Base-by-base conservation (phyloP, 1,284 basidiomycete species). In the Thecaphora thlaspeos region DNA sequence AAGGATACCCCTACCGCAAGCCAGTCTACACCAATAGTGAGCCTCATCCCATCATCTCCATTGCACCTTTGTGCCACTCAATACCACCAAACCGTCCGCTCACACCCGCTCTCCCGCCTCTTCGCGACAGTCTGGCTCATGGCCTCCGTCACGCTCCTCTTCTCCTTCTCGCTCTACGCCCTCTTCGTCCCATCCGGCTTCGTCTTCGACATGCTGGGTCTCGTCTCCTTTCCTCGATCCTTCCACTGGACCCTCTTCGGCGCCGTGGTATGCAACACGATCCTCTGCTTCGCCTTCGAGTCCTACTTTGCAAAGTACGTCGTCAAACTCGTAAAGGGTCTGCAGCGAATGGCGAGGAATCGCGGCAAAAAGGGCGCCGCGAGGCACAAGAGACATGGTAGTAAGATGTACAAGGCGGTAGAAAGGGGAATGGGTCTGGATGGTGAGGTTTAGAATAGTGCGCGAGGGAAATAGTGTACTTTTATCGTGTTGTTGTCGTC, bases 1-100 rank as follows among this genome's bases (percentile, higher is more conserved):
- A 97, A 64, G 95, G 95, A 0, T 92, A 93, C 12, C 95, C 95
- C 2, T 98, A 94, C 79, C 86, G 95, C 48, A 88, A 89, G 79
- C 85, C 91, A 15, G 90, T 98, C 82, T 94, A 88, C 84, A 91
- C 92, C 9, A 99, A 99, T 76, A 28, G 26, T 28, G 11, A 11
- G 26, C 11, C 26, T n/a, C n/a, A n/a, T n/a, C n/a, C n/a, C n/a
- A n/a, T n/a, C n/a, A n/a, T n/a, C n/a, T n/a, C n/a, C n/a, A n/a
- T n/a, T n/a, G n/a, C n/a, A n/a, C n/a, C n/a, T n/a, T n/a, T n/a
- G n/a, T n/a, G n/a, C n/a, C n/a, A n/a, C n/a, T n/a, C n/a, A n/a
- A n/a, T n/a, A n/a, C n/a, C n/a, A n/a, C n/a, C n/a, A n/a, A n/a
- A n/a, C n/a, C n/a, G n/a, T n/a, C n/a, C n/a, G n/a, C n/a, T n/a